These are phyloP conservation scores for Geotrichum bryndzae DNA, from an alignment of 1,139 yeast genomes.

Conservation along the genomic window DNA sequence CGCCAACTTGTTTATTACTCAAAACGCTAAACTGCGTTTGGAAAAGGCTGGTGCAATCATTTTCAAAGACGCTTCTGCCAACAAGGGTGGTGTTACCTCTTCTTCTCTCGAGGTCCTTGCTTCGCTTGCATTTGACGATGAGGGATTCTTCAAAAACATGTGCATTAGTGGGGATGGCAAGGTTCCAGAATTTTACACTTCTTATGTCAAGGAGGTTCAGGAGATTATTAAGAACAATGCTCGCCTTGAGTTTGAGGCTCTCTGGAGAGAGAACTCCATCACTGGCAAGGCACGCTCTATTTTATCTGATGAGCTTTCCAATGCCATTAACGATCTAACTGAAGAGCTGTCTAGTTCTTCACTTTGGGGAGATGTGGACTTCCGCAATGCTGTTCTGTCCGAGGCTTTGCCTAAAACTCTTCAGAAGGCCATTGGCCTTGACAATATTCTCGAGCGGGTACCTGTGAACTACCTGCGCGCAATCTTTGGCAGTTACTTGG, in stretches of 20 bases:
- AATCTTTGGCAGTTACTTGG: conserved; percentile 82
- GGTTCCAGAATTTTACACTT: conserved; percentile 68
- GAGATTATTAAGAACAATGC: conserved; percentile 71
- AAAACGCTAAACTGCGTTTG: conserved; percentile 78
- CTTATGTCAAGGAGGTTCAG: conserved; percentile 82
- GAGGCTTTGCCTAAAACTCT: conserved; percentile 77
- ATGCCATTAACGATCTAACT: conserved; percentile 79
- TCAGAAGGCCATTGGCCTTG: conserved; percentile 69
- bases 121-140: conserved; percentile 84
- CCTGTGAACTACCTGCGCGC: conserved; percentile 87
- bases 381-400: conserved; percentile 68
- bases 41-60: conserved; percentile 83
- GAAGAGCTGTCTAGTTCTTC: conserved; percentile 75
- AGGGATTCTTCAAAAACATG: conserved; percentile 68
- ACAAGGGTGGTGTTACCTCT: conserved; percentile 98
- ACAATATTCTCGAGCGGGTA: conserved; percentile 63
- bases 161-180: conserved; percentile 50
- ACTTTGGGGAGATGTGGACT: conserved; percentile 79
- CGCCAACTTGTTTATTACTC: conserved; percentile 92
- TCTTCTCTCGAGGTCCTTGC: conserved; percentile 94
- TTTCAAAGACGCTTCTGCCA: conserved; percentile 94
- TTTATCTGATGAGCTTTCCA: conserved; percentile 78
- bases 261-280: conserved; percentile 69
- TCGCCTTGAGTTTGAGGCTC: conserved; percentile 71
- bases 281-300: conserved; percentile 71